phyloP scores from a whole-genome alignment of 2,329 filamentous ascomycete genomes.

The Aureobasidium zeae region DNA sequence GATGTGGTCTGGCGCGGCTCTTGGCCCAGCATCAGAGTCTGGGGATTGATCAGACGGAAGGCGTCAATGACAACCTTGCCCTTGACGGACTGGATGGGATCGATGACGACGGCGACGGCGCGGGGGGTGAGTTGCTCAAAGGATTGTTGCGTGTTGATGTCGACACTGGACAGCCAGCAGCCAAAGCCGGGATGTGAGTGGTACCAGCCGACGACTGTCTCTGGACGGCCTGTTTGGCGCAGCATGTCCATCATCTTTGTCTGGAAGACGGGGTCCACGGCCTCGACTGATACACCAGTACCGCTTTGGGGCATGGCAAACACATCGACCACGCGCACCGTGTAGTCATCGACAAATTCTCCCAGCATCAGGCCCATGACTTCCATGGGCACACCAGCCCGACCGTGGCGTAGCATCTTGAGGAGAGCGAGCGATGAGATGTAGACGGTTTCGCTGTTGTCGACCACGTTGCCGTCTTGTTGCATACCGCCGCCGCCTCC shows the following conservation, averaged over 20 bases:
- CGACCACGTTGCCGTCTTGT: constrained; percentile 88
- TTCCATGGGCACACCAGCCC: constrained; percentile 98
- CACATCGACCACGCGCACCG: constrained; percentile 93
- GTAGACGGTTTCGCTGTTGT: constrained; percentile 98
- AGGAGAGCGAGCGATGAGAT: constrained; percentile 94
- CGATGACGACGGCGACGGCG: constrained; percentile 93
- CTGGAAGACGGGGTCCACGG: constrained; percentile 96
- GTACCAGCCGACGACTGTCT: constrained; percentile 98
- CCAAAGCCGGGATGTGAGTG: constrained; percentile 98
- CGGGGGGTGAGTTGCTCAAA: constrained; percentile 97
- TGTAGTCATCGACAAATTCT: constrained; percentile 98
- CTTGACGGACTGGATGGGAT: constrained; percentile 98
- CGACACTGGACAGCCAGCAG: constrained; percentile 97
- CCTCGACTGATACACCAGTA: constrained; percentile 95
- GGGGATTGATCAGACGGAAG: constrained; percentile 96
- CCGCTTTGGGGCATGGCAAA: constrained; percentile 99
- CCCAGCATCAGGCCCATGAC: constrained; percentile 99
- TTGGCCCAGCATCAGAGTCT: constrained; percentile 95
- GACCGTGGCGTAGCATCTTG: constrained; percentile 97
- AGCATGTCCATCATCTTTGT: constrained; percentile 99
- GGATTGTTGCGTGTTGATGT: constrained; percentile 99
- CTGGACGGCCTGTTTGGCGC: constrained; percentile 87
- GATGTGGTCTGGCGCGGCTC: constrained; percentile 96
- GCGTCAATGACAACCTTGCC: constrained; percentile 99
- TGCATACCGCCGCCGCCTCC: constrained; percentile 44